Base-by-base conservation (phyloP, 2,329 filamentous ascomycete genomes). In the Xylariaceae sp. region DNA sequence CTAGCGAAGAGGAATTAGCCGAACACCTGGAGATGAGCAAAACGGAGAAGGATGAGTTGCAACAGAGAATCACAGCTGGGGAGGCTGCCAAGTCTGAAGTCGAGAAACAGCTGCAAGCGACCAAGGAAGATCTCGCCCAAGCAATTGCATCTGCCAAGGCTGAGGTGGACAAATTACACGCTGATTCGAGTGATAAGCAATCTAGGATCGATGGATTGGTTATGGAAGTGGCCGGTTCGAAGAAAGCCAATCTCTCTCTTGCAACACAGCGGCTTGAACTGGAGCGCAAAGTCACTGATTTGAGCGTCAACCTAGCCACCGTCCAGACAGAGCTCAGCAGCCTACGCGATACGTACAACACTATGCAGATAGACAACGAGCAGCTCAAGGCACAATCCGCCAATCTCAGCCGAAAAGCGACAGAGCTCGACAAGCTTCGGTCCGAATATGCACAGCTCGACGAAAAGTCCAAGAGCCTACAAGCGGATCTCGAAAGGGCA, bases 161-260 rank as follows among this genome's bases (percentile, higher is more conserved):
- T 9, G 57, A 57, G 17, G 51, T 62, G 9, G 62, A 65, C 44
- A 60, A 54, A 38, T 50, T 54, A 40, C 53, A 44, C 9, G 48
- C 57, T 6, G 53, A 54, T 19, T 51, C 57, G 5, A 60, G 59
- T 51, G 62, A 63, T 51, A 64, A 62, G 55, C 63, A 66, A 42
- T 55, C 61, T 2, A 51, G 44, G 17, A 58, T 66, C 40, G 60
- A 65, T 38, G 53, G 53, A 13, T 54, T 66, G 5, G 60, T 60
- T 46, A 63, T 53, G 13, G 62, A 66, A 51, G 31, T 66, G 22
- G 60, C 52, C 13, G 63, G 63, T n/a, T 60, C 64, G 17, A 63
- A 64, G 51, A 61, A 63, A 16, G 64, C 64, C 44, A 66, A 66
- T 50, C 56, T 66, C 40, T 54, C 62, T n/a, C 60, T 65, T 28